Conservation (phyloP, 306 rosid species). For the Pterocarpus santalinus region DNA sequence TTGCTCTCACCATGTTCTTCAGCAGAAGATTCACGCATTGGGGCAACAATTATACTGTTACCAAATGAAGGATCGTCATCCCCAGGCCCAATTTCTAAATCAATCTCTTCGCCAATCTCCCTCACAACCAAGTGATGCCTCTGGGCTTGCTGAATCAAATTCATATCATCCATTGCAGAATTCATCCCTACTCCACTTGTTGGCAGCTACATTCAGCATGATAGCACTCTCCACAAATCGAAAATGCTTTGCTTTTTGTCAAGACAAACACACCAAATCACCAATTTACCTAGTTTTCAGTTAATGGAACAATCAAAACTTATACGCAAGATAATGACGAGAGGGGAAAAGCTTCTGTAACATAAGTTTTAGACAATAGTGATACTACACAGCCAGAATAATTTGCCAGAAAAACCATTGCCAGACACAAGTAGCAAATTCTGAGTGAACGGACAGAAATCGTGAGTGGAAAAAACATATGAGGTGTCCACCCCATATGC, state of each 20-base stretch:
- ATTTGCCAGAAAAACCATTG: too few species aligned
- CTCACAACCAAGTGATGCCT: conserved; percentile 96
- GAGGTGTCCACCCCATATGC: too few species aligned
- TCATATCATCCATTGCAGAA: conserved; percentile 94
- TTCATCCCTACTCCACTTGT: conserved; percentile 79
- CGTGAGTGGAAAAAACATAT: too few species aligned
- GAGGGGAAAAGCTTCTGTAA: background rate
- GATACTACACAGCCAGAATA: too few species aligned
- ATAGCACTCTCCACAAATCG: conserved; percentile 55
- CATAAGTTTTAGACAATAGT: background rate
- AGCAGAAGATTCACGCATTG: conserved; percentile 78
- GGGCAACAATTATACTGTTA: conserved; percentile 72
- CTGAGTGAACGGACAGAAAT: too few species aligned
- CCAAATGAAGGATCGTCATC: conserved; percentile 95
- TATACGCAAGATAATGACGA: background rate
- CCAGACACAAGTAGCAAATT: too few species aligned
- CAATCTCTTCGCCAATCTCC: conserved; percentile 94
- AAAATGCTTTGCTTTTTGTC: conserved; percentile 44
- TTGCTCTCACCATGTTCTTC: conserved; percentile 85
- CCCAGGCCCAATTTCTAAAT: conserved; percentile 95
- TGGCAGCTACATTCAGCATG: conserved; percentile 93
- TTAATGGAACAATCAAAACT: conserved; percentile 24
- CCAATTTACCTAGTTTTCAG: conserved; percentile 5
- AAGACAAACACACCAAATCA: conserved; percentile 29
- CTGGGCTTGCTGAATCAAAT: conserved; percentile 93